Base-by-base conservation (phyloP, 2,329 filamentous ascomycete species). In the Sordariomycetes sp. region DNA sequence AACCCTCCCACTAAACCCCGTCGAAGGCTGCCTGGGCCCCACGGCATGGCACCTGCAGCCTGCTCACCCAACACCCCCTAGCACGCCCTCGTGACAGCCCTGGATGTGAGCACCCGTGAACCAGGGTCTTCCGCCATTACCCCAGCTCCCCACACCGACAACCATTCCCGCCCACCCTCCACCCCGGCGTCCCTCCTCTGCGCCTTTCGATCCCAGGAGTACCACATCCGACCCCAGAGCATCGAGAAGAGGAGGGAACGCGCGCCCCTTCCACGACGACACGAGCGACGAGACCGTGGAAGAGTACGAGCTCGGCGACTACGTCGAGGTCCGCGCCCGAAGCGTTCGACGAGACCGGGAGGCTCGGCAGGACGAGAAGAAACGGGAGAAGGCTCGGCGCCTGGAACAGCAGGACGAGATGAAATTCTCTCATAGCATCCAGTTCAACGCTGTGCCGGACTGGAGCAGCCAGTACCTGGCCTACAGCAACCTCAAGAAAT, bases 351-450 rank as follows among this genome's bases (percentile, higher is more conserved):
- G 66, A 60, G 68, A 70, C 35, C 67, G 66, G 57, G 69, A 74
- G 59, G 62, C 64, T 43, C 71, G 69, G 57, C 67, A 65, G 63
- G 68, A 62, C 61, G 64, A 68, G 22, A 85, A 81, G 71, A 75
- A 79, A 67, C 72, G 74, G 64, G 76, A 80, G 70, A 91, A 91
- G 77, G 80, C 83, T 71, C 76, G 77, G 68, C 82, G 82, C 79
- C 85, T 92, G 66, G 82, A 89, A 65, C 78, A 86, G 65, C 82
- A 79, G 64, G 86, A 88, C 84, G 89, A 90, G 69, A 99, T 99
- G 94, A 97, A 97, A 86, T 99, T 99, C 80, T 97, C 93, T 20
- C 94, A 99, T 72, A 97, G 93, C 74, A 87, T 99, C 66, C 94
- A 99, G 79, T 99, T 99, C 77, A 99, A 99, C 77, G 92, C 94